Base-by-base conservation (phyloP, 1,284 basidiomycete genomes). In the Fomitiporia mediterranea region DNA sequence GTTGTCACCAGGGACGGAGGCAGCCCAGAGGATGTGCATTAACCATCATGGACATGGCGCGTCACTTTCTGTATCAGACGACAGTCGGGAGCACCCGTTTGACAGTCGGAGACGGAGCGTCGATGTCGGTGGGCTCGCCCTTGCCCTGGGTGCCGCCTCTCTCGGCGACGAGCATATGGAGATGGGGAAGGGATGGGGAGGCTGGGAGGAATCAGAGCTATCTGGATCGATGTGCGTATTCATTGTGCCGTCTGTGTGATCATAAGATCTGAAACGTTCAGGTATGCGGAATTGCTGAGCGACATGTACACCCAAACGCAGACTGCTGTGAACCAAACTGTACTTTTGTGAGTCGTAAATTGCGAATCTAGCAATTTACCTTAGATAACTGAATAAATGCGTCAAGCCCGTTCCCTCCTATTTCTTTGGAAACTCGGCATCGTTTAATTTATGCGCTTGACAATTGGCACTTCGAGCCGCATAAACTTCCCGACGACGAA, bases 401-500 rank as follows among this genome's bases (percentile, higher is more conserved):
- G 21, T 27, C 57, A 51, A 72, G 71, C 40, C 66, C 61, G 23
- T 69, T 68, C 68, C 59, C 69, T 62, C 19, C 66, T 64, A 44
- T 72, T 64, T 61, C 73, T 62, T 56, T 68, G 63, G 62, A 67
- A 40, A 67, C 69, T 32, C 76, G 83, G 70, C 66, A 71, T 68
- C 70, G 77, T 9, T 75, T 89, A 49, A 86, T 96, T 60, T 67
- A 74, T 19, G 74, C 78, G 0, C 75, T 96, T 7, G 83, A 87
- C 60, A 78, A 75, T 7, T 96, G 94, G 94, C 75, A 88, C 61
- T 97, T 96, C 68, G 86, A 94, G 63, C 93, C 94, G 2, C 87
- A 91, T 68, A 79, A 79, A 49, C 79, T 95, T 28, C 78, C 81
- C 4, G 83, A 91, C 53, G 84, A 88, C 53, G 90, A 96, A 67